phyloP scores from a whole-genome alignment of 2,329 filamentous ascomycete species.

The Chaetomiaceae sp. region DNA sequence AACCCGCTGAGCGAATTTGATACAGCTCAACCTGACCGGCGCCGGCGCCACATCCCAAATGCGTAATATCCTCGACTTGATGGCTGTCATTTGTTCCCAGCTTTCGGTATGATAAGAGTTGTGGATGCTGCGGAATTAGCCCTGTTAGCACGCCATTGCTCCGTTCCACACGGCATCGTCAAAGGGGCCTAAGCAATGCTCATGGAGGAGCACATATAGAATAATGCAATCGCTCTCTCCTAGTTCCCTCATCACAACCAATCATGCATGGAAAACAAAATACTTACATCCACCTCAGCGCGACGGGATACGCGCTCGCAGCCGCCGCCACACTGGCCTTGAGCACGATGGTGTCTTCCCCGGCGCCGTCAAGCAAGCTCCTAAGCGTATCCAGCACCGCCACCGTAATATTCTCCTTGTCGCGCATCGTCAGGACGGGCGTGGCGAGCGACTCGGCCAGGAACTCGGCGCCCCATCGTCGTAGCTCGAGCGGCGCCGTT shows the following conservation, averaged over 20 bases:
- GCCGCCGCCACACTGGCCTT: constrained; percentile 84
- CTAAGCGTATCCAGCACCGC: constrained; percentile 74
- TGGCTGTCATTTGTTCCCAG: constrained; percentile 83
- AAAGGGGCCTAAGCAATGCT: not conserved
- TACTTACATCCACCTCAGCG: constrained; percentile 92
- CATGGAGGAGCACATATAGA: not conserved
- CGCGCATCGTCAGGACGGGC: constrained; percentile 69
- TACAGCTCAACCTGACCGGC: constrained; percentile 83
- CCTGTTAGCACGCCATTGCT: constrained; percentile 18
- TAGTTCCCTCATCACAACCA: not conserved
- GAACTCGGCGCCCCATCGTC: constrained; percentile 95
- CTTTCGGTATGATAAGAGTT: constrained; percentile 74
- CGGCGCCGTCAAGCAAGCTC: constrained; percentile 63
- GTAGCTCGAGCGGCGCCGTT: constrained; percentile 69
- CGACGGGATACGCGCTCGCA: constrained; percentile 87
- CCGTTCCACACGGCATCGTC: not conserved
- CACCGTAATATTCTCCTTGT: constrained; percentile 76
- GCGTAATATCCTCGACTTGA: constrained; percentile 83
- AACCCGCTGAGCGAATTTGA: constrained; percentile 94
- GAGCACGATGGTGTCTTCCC: constrained; percentile 74
- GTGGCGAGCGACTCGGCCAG: constrained; percentile 93
- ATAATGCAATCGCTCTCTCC: not conserved
- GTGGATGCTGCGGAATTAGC: constrained; percentile 61
- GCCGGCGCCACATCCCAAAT: constrained; percentile 79
- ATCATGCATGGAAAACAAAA: constrained; percentile 4